Percentiles rank a stretch among this genome's conserved stretches.
These are phyloP conservation scores for Ophiostoma montium DNA, from an alignment of 2,329 filamentous ascomycete genomes.

Conservation along the genomic window DNA sequence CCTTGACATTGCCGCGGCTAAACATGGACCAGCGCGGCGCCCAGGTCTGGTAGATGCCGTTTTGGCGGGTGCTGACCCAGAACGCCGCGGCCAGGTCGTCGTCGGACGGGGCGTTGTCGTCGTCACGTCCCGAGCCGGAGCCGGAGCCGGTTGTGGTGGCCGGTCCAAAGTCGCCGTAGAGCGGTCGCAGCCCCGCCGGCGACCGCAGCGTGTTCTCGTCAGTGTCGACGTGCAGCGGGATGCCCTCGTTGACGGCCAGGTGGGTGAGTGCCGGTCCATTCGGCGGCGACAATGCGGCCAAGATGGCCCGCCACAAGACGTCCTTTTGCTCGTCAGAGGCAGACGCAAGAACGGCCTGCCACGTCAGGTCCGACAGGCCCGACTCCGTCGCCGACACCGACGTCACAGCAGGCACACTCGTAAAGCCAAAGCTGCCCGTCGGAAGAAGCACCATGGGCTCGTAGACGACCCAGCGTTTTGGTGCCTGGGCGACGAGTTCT, in stretches of 20 bases:
- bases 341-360: slow-evolving; percentile 24
- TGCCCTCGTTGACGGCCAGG: slow-evolving; percentile 47
- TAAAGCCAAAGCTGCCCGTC: slow-evolving; percentile 35
- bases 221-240: slow-evolving; percentile 29
- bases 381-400: not conserved
- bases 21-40: slow-evolving; percentile 91
- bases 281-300: slow-evolving; percentile 27
- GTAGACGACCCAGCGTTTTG: slow-evolving; percentile 46
- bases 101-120: slow-evolving; percentile 15
- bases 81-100: slow-evolving; percentile 52
- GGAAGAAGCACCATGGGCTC: slow-evolving; percentile 48
- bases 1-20: slow-evolving; percentile 74
- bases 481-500: slow-evolving; percentile 27
- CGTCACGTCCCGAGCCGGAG: too few relatives aligned
- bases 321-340: slow-evolving; percentile 15
- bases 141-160: slow-evolving; percentile 14
- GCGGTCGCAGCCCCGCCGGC: slow-evolving; percentile 53
- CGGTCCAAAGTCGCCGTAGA: slow-evolving; percentile 64
- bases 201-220: slow-evolving; percentile 46
- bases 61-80: slow-evolving; percentile 69
- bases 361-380: slow-evolving; percentile 18
- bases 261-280: slow-evolving; percentile 32
- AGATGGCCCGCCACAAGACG: slow-evolving; percentile 34
- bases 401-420: not conserved
- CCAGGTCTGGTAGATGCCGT: slow-evolving; percentile 73